Evolutionary conservation across 164 flowering plant species (phyloP), one percentile per base, ranked within the genome.

Genomic region (Nymphaea colorata): DNA sequence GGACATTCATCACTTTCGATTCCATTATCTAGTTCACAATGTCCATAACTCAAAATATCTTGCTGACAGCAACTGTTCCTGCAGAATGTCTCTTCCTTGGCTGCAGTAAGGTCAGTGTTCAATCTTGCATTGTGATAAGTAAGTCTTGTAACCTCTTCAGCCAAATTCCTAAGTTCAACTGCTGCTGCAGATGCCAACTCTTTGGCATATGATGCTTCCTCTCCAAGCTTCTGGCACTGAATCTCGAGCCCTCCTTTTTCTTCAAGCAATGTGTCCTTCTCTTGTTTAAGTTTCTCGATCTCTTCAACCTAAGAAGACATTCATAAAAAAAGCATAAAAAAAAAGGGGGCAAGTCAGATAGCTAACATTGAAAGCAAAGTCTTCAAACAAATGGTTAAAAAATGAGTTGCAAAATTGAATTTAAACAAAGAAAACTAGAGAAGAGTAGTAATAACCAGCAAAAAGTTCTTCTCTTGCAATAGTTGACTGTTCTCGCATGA

Each of bases 171-270:
- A 25, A 92, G 89, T 71, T 90, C 98, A 72, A 83, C 83, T 62
- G 98, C 95, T 16, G 98, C 96, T 64, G 96, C 96, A 8, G 93
- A 71, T 66, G 98, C 96, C 76, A 92, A 83, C 80, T 88, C 96
- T 73, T 92, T 88, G 18, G 95, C 96, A 75, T 85, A 90, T 41
- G 95, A 84, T 66, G 95, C 89, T 85, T 92, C 98, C 71, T 90
- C 96, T 43, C 85, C 81, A 65, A 87, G 79, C 77, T 90, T 90
- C 66, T 75, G 82, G 72, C 77, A 76, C 44, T 82, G 88, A 73
- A 84, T 76, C 79, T 77, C 83, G 64, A 86, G 79, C 61, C 85
- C 92, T 66, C 82, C 86, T 76, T 83, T 92, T 59, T 86, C 91
- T 77, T 89, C 93, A 62, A 66, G 59, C 51, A 90, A 65, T 70